phyloP scores from a whole-genome alignment of 257 asterid species.

The Lavandula angustifolia region DNA sequence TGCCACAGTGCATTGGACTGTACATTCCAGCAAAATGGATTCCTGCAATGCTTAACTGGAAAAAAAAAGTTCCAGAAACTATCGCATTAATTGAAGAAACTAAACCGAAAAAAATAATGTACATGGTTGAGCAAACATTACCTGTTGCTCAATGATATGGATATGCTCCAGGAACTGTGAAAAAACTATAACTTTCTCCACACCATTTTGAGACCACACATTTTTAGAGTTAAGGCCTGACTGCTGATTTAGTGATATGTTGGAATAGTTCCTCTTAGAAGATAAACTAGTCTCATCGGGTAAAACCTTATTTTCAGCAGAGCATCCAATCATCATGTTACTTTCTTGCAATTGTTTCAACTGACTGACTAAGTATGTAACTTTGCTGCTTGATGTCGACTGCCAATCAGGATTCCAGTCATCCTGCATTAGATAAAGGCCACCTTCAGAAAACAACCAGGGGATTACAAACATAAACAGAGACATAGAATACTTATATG shows the following conservation, averaged over 20 bases:
- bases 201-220: constrained; percentile 33
- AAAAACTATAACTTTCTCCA: constrained; percentile 85
- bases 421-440: constrained; percentile 55
- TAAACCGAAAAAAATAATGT: constrained; percentile 25
- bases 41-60: constrained; percentile 70
- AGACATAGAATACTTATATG: not conserved
- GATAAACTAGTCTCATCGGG: constrained; percentile 34
- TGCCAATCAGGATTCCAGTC: constrained; percentile 99
- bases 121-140: constrained; percentile 35
- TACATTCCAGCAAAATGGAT: constrained; percentile 84
- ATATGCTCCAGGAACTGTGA: constrained; percentile 99
- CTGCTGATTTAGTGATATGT: constrained; percentile 31
- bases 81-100: constrained; percentile 32
- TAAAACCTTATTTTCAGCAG: constrained; percentile 34
- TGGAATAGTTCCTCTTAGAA: constrained; percentile 27
- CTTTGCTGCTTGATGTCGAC: constrained; percentile 97
- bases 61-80: constrained; percentile 25
- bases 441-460: constrained; percentile 20
- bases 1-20: constrained; percentile 82
- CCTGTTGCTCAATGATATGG: constrained; percentile 94
- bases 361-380: constrained; percentile 62
- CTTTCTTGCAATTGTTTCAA: constrained; percentile 64
- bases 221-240: constrained; percentile 35
- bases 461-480: constrained; percentile 14
- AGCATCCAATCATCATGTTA: constrained; percentile 45